Percentiles rank a stretch among this genome's conserved stretches.
Evolutionary conservation across 129 eudicot genomes (phyloP).

Genomic region (Heracleum sosnowskyi): DNA sequence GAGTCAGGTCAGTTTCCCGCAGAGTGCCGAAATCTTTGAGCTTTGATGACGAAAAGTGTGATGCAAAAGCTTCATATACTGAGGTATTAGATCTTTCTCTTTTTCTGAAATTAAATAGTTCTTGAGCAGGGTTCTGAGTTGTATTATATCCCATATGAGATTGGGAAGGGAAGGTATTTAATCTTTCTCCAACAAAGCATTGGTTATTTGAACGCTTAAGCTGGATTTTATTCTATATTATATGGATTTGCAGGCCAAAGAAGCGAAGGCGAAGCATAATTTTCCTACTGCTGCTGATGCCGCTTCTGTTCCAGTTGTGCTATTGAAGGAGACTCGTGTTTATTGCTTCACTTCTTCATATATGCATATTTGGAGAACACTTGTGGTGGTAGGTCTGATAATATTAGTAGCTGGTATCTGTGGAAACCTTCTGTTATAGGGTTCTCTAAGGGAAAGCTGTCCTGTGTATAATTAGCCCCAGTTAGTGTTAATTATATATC

Average conservation of each 20-base stretch:
- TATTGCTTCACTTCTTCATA: neutral
- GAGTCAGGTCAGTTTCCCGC: constrained; percentile 18
- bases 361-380: constrained; percentile 10
- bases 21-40: constrained; percentile 9
- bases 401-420: constrained; percentile 18
- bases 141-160: neutral
- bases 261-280: neutral
- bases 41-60: constrained; percentile 9
- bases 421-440: constrained; percentile 14
- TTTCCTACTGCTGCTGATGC: neutral
- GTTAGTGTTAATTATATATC: neutral
- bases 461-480: neutral
- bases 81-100: constrained; percentile 17
- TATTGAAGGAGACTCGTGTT: neutral
- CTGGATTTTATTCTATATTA: neutral
- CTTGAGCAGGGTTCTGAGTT: neutral
- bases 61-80: neutral
- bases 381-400: constrained; percentile 20
- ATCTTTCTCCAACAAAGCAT: neutral
- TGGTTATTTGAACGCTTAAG: neutral
- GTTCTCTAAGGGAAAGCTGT: neutral
- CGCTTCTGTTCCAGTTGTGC: neutral
- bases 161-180: neutral
- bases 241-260: neutral
- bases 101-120: neutral